A percentile compares a stretch with the other conserved stretches of the same genome.
Conservation (phyloP, 202 grass and related monocot genomes). For the Digitaria exilis region DNA sequence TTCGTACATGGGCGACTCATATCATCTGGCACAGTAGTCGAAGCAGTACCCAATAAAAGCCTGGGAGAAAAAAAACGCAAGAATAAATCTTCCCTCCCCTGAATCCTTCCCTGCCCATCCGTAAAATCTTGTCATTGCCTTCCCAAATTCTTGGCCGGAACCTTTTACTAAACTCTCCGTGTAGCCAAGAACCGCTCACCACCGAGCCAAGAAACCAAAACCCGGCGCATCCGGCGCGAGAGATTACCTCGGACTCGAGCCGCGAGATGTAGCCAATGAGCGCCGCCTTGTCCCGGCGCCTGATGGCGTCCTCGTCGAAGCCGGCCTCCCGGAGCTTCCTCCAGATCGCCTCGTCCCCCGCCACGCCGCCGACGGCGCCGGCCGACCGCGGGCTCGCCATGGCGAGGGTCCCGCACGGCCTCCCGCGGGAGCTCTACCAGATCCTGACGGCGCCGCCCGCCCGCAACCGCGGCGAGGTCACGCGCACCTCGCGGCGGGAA, state of each 20-base stretch:
- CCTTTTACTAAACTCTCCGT: background rate
- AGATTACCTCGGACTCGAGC: slow-evolving; percentile 74
- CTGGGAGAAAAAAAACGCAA: background rate
- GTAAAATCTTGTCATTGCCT: background rate
- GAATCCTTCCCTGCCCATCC: background rate
- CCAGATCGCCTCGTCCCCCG: slow-evolving; percentile 82
- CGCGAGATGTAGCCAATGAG: slow-evolving; percentile 71
- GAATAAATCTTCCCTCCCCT: background rate
- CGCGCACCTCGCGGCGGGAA: background rate
- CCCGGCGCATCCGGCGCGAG: background rate
- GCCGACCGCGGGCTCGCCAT: slow-evolving; percentile 74
- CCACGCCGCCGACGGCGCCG: background rate
- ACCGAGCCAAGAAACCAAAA: slow-evolving; percentile 24
- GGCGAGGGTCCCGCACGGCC: background rate
- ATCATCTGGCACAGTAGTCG: background rate
- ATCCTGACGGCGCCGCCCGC: slow-evolving; percentile 39
- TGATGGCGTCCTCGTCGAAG: slow-evolving; percentile 84
- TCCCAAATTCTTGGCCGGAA: background rate
- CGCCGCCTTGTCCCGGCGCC: slow-evolving; percentile 70
- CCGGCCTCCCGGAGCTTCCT: slow-evolving; percentile 72
- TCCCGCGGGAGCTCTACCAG: slow-evolving; percentile 60
- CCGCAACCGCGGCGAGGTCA: background rate
- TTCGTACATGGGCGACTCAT: background rate
- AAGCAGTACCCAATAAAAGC: background rate
- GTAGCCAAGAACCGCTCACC: background rate